Evolutionary conservation across 441 rosid genomes (phyloP).

Genomic region (Lepidium campestre): DNA sequence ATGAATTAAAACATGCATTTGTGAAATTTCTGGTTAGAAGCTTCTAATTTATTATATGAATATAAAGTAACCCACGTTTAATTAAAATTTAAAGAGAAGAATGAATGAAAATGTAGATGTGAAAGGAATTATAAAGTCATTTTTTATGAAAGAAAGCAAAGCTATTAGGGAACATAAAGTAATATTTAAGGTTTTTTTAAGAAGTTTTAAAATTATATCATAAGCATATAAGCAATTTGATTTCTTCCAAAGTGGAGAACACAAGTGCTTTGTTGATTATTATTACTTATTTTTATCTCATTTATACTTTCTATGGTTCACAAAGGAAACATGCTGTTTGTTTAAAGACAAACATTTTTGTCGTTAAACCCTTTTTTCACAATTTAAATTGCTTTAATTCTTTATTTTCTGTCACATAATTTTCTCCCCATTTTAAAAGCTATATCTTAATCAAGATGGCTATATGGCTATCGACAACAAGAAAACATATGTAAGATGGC

Average conservation of each 20-base stretch:
- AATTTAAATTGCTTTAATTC: neutral
- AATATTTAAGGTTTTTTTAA: constrained; percentile 10
- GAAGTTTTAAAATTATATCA: constrained; percentile 3
- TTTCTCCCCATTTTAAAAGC: neutral
- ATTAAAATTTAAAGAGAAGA: neutral
- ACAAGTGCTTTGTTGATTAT: constrained; percentile 23
- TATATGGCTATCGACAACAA: constrained; percentile 12
- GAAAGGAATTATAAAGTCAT: constrained; percentile 20
- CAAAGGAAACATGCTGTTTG: constrained; percentile 22
- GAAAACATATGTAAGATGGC: neutral
- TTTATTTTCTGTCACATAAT: neutral
- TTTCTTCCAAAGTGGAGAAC: constrained; percentile 29
- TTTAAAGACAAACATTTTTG: constrained; percentile 27
- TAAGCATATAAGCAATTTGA: constrained; percentile 26
- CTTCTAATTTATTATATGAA: constrained; percentile 10
- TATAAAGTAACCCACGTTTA: neutral
- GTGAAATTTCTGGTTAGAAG: neutral
- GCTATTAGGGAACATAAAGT: constrained; percentile 26
- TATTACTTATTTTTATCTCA: neutral
- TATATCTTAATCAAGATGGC: neutral
- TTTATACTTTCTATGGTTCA: constrained; percentile 7
- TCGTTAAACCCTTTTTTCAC: constrained; percentile 9
- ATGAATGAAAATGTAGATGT: constrained; percentile 2
- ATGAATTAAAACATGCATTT: neutral
- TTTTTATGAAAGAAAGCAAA: neutral